Conservation (phyloP, 2,329 filamentous ascomycete species). For the Leptographium wingfieldii region DNA sequence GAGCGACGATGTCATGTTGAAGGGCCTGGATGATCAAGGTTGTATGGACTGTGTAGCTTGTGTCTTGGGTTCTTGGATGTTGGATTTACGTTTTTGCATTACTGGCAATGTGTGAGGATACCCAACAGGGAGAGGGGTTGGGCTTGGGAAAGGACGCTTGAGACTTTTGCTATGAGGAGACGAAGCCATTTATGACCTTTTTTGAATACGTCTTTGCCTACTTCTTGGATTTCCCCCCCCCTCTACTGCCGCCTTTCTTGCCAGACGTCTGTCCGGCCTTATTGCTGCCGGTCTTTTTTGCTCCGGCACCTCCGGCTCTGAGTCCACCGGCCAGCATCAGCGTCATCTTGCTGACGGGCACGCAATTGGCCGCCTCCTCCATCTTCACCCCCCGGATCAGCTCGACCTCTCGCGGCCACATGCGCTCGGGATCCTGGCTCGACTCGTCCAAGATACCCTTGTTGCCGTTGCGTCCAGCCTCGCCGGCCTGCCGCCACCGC, state of each 20-base stretch:
- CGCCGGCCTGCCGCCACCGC: conserved; percentile 52
- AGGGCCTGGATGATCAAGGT: neutral
- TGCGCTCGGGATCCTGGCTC: conserved; percentile 52
- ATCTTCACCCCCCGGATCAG: conserved; percentile 69
- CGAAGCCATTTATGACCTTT: too few species aligned
- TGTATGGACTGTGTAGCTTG: neutral
- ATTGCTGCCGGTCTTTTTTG: conserved; percentile 24
- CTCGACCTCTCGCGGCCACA: conserved; percentile 81
- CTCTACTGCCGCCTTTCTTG: neutral
- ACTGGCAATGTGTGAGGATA: too few species aligned
- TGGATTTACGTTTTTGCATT: neutral
- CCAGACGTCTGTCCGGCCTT: neutral
- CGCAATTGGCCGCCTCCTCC: conserved; percentile 65
- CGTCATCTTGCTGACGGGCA: conserved; percentile 69
- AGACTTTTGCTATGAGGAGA: too few species aligned
- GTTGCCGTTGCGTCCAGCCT: conserved; percentile 39
- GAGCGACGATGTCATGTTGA: neutral
- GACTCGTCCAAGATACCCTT: conserved; percentile 42
- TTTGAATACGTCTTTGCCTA: neutral
- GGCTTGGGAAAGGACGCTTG: too few species aligned
- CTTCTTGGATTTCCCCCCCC: neutral
- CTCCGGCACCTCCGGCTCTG: conserved; percentile 24
- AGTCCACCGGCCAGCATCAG: conserved; percentile 56
- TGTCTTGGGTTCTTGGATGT: neutral
- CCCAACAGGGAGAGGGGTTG: neutral